Evolutionary conservation across 805 yeast species (phyloP).

Genomic region (Saturnispora galanensis): DNA sequence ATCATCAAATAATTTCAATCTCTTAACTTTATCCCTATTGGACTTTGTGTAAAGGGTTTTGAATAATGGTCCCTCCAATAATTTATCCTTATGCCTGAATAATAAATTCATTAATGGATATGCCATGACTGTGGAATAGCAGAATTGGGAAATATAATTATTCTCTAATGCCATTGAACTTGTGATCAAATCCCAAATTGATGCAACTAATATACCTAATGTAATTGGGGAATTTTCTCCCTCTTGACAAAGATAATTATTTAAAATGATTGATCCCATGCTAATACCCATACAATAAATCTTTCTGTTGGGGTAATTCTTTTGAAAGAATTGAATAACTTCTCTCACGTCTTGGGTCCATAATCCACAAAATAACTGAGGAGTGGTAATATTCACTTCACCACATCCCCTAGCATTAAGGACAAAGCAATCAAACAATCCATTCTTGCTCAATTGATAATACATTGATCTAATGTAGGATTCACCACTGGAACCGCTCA

Average conservation of each 20-base stretch:
- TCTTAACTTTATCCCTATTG: conserved; percentile 15
- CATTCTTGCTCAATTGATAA: conserved; percentile 25
- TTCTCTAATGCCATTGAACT: conserved; percentile 36
- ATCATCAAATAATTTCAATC: conserved; percentile 53
- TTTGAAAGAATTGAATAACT: conserved; percentile 40
- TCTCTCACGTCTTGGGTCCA: conserved; percentile 63
- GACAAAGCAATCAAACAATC: conserved; percentile 55
- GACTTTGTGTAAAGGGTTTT: conserved; percentile 15
- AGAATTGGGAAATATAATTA: conserved; percentile 32
- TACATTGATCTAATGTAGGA: conserved; percentile 57
- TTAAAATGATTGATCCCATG: conserved; percentile 64
- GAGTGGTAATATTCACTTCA: conserved; percentile 55
- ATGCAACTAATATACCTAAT: conserved; percentile 52
- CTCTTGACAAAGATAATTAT: conserved; percentile 65
- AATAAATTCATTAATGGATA: conserved; percentile 35
- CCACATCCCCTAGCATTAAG: conserved; percentile 74
- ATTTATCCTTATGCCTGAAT: conserved; percentile 31
- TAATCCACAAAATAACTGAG: conserved; percentile 57
- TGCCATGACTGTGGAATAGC: conserved; percentile 46
- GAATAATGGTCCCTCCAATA: conserved; percentile 25
- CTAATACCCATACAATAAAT: conserved; percentile 69
- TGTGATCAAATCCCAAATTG: conserved; percentile 65
- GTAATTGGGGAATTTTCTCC: conserved; percentile 35
- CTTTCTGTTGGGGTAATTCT: conserved; percentile 48
- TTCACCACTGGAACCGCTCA: conserved; percentile 82